A percentile compares a stretch with the other conserved stretches of the same genome.
Evolutionary conservation across 306 rosid species (phyloP).

Genomic region (Clitoria ternatea): DNA sequence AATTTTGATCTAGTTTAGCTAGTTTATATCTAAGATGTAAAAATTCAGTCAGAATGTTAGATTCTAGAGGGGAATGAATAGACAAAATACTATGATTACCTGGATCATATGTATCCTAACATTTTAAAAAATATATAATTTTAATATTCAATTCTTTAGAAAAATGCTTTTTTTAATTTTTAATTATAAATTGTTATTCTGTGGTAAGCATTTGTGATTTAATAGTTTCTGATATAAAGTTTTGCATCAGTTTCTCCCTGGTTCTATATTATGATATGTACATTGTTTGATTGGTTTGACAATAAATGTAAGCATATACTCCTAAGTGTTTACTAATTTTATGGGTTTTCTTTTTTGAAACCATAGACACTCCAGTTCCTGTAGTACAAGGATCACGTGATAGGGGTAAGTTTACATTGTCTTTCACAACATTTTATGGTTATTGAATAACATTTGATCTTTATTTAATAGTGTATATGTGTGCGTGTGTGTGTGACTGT

Average conservation of each 20-base stretch:
- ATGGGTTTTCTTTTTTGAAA: not conserved
- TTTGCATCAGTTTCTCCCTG: not conserved
- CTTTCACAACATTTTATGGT: not conserved
- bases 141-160: no score
- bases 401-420: constrained; percentile 48
- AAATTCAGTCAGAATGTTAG: not conserved
- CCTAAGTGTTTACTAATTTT: not conserved
- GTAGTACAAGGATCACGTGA: constrained; percentile 44
- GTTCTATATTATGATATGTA: no score
- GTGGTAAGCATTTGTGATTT: not conserved
- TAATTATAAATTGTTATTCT: no score
- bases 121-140: no score
- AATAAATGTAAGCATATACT: not conserved
- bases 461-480: not conserved
- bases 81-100: not conserved
- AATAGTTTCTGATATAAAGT: not conserved
- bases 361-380: constrained; percentile 45
- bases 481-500: no score
- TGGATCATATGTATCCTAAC: not conserved
- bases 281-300: no score
- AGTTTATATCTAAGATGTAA: not conserved
- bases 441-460: not conserved
- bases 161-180: no score
- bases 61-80: not conserved
- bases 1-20: not conserved